These are phyloP conservation scores for Arachnopeziza araneosa DNA, from an alignment of 2,329 filamentous ascomycete genomes.

Conservation along the genomic window DNA sequence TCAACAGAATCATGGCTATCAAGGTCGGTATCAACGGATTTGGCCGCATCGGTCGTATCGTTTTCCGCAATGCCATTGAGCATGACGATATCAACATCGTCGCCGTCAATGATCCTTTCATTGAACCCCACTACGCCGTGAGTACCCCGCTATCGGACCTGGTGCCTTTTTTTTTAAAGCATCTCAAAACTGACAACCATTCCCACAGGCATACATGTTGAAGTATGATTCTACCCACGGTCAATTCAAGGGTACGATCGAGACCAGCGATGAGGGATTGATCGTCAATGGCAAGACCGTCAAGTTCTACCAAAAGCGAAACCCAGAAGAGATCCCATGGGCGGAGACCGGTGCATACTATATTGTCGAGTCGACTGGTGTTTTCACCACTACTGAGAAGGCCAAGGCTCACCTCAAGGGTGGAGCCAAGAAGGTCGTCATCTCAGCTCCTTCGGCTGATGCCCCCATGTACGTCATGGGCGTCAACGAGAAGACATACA, in stretches of 20 bases:
- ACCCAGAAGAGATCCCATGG: conserved; percentile 90
- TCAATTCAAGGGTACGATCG: conserved; percentile 87
- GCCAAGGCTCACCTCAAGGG: conserved; percentile 89
- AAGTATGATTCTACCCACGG: conserved; percentile 99
- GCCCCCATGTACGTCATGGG: conserved; percentile 99
- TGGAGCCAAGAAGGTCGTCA: conserved; percentile 96
- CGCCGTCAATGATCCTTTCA: conserved; percentile 99
- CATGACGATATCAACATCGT: conserved; percentile 86
- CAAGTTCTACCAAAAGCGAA: conserved; percentile 89
- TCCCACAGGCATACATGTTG: conserved; percentile 88
- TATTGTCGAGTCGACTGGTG: conserved; percentile 96
- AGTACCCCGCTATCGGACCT: conserved; percentile 40
- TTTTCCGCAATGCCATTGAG: conserved; percentile 97
- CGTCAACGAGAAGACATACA: conserved; percentile 95
- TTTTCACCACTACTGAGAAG: conserved; percentile 98
- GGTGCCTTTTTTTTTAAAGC: background rate
- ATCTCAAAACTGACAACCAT: conserved; percentile 6
- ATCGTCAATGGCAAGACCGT: conserved; percentile 91
- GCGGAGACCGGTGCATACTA: conserved; percentile 80
- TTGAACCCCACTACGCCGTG: conserved; percentile 95
- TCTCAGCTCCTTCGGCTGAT: conserved; percentile 88
- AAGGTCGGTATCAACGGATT: conserved; percentile 99
- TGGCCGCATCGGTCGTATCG: conserved; percentile 97
- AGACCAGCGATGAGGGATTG: conserved; percentile 63
- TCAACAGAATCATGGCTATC: conserved; percentile 28